These are phyloP conservation scores for Scenedesmus sp. DNA, from an alignment of 163 green algal genomes.

Conservation along the genomic window DNA sequence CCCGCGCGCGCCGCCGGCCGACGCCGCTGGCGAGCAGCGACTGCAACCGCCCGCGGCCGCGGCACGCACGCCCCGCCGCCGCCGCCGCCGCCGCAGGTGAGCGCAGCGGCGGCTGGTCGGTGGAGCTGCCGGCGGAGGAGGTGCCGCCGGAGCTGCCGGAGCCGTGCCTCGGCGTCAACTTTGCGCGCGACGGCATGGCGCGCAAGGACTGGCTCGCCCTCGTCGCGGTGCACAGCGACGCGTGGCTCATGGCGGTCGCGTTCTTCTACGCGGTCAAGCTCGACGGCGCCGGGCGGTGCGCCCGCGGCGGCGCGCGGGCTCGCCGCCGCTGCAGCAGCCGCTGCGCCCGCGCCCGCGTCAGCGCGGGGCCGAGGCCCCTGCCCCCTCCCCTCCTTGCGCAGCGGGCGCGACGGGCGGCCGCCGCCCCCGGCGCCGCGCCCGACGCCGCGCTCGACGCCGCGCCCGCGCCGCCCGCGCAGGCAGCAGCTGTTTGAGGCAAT, in stretches of 20 bases:
- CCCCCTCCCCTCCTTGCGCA: too few relatives aligned
- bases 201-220: slow-evolving; percentile 96
- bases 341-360: too few relatives aligned
- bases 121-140: slow-evolving; percentile 95
- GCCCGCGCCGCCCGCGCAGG: neutral
- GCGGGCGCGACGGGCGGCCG: too few relatives aligned
- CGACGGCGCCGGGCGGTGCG: slow-evolving; percentile 52
- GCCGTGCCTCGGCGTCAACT: slow-evolving; percentile 98
- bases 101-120: slow-evolving; percentile 87
- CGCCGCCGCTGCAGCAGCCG: neutral
- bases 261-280: slow-evolving; percentile 89
- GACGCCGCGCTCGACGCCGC: too few relatives aligned
- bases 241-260: slow-evolving; percentile 93
- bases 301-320: neutral
- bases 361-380: too few relatives aligned
- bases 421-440: too few relatives aligned
- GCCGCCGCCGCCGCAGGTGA: slow-evolving; percentile 43
- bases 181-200: slow-evolving; percentile 89
- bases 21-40: neutral
- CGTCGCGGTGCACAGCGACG: slow-evolving; percentile 96
- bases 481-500: slow-evolving; percentile 76
- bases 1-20: neutral
- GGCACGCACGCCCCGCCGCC: neutral
- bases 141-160: slow-evolving; percentile 98
- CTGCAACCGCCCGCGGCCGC: neutral